Evolutionary conservation across 1,139 yeast genomes (phyloP), one percentile per base, ranked within the genome.

Genomic region (Suhomyces kunorum): DNA sequence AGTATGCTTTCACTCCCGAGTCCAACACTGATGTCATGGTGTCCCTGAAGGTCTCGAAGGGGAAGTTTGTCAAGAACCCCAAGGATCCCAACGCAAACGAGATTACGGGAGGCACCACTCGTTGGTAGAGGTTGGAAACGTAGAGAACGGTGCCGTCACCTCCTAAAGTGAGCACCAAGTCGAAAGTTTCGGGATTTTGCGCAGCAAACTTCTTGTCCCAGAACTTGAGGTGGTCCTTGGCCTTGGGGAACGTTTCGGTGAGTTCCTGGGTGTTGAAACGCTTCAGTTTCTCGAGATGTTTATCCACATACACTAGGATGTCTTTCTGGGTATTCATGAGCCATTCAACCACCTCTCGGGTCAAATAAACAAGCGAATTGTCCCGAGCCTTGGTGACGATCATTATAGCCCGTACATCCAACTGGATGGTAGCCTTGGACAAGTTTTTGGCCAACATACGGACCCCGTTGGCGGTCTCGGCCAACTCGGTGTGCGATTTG

Each of bases 81-180:
- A 87, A 65, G 1, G 90, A 83, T 0, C 96, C 96, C 28, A 87
- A 67, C 2, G 90, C 74, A 61, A 87, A 87, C 20, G 89, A 80
- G 53, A 87, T 75, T n/a, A 87, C 87, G 1, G 96, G 96, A 3
- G 96, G 96, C 0, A 87, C 95, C 37, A 82, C 80, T 47, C 79
- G 65, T 58, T 87, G 95, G 61, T 87, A 87, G 36, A 87, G 62
- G 33, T 86, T 83, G 1, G 90, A 83, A 1, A 84, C 94, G 56
- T 80, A 86, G 29, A 87, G 64, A 6, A 87, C 95, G 0, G 96
- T 87, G 20, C 96, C 96, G 56, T 87, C 96, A 15, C 96, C 96
- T 13, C 96, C 96, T 23, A 87, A 61, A 0, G 96, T 85, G 19
- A 87, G 72, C 6, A 86, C 88, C 46, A 87, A 66, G 58, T 88